These are phyloP conservation scores for Trichoderma cornu-damae DNA, from an alignment of 2,329 filamentous ascomycete species.

Conservation along the genomic window DNA sequence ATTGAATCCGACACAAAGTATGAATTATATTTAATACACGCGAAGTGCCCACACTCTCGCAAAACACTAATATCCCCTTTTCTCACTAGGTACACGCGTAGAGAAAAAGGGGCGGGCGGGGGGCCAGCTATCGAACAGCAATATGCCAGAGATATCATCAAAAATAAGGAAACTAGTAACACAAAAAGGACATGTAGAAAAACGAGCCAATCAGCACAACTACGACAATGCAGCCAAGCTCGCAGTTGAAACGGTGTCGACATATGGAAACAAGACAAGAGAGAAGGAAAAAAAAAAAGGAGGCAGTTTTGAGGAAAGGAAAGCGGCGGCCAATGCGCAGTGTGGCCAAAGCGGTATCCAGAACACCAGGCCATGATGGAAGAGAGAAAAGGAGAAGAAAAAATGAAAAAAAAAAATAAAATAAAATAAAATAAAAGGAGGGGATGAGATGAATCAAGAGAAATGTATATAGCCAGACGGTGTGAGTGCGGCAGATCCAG, in stretches of 20 bases:
- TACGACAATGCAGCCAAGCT: neutral
- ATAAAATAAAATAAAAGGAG: neutral
- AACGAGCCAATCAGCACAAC: neutral
- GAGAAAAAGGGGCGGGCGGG: neutral
- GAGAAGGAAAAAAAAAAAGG: neutral
- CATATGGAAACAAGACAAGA: neutral
- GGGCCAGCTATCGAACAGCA: neutral
- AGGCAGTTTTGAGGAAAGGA: neutral
- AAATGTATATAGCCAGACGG: neutral
- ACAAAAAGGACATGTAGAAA: conserved; percentile 9
- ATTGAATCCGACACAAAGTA: neutral
- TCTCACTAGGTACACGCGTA: conserved; percentile 1
- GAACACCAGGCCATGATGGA: conserved; percentile 33
- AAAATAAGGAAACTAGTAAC: conserved; percentile 9
- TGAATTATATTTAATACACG: conserved; percentile 13
- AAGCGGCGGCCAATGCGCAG: conserved; percentile 14
- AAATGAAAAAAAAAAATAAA: neutral
- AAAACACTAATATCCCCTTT: neutral
- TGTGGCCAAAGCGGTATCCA: conserved; percentile 29
- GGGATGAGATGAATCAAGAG: neutral
- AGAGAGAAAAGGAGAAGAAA: neutral
- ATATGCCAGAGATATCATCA: conserved; percentile 11
- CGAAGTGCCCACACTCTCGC: conserved; percentile 1
- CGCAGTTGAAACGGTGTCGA: neutral
- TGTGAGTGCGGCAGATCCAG: neutral